phyloP scores from a whole-genome alignment of 2,329 filamentous ascomycete species.

The Penicillium sp. region DNA sequence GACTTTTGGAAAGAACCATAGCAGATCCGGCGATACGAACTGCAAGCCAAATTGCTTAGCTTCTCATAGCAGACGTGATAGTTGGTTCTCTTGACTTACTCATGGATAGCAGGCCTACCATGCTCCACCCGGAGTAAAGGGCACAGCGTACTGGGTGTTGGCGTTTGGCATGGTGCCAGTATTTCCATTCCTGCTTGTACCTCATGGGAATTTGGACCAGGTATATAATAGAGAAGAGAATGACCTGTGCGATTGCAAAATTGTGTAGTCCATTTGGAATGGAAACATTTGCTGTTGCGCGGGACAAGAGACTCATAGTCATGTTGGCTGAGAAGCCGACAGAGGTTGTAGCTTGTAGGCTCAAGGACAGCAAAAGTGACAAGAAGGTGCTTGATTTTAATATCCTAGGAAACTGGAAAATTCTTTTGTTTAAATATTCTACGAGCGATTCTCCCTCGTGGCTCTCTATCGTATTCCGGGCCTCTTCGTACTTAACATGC shows the following conservation, averaged over 20 bases:
- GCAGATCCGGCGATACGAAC: slow-evolving; percentile 28
- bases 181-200: slow-evolving; percentile 27
- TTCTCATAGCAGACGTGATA: background rate
- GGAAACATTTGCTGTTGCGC: background rate
- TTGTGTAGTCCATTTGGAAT: slow-evolving; percentile 10
- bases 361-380: background rate
- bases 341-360: background rate
- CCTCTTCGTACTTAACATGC: too few species aligned
- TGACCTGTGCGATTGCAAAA: slow-evolving; percentile 27
- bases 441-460: background rate
- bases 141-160: slow-evolving; percentile 17
- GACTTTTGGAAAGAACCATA: slow-evolving; percentile 21
- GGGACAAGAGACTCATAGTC: slow-evolving; percentile 1
- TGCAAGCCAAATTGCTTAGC: slow-evolving; percentile 1
- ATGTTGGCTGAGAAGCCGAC: background rate
- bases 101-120: slow-evolving; percentile 28
- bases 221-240: slow-evolving; percentile 25
- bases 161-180: slow-evolving; percentile 28
- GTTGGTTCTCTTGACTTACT: slow-evolving; percentile 15
- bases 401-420: background rate
- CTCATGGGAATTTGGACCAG: slow-evolving; percentile 21
- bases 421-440: background rate
- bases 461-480: background rate
- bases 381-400: background rate
- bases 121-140: slow-evolving; percentile 29